These are phyloP conservation scores for Wickerhamomyces kurtzmanii DNA, from an alignment of 805 yeast genomes.

Conservation along the genomic window DNA sequence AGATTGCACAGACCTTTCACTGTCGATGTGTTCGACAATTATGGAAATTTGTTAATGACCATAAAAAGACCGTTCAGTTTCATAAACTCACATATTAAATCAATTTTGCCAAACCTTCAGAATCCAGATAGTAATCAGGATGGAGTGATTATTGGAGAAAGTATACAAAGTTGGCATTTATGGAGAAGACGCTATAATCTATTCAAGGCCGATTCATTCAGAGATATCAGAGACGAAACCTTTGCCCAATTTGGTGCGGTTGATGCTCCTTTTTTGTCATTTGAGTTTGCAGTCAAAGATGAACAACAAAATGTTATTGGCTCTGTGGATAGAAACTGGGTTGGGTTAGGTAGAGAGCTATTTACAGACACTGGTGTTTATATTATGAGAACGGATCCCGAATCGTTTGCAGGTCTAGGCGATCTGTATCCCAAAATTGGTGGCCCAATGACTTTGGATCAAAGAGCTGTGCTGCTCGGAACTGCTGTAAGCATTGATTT, in stretches of 20 bases:
- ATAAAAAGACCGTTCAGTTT: constrained; percentile 79
- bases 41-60: constrained; percentile 50
- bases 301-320: constrained; percentile 52
- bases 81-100: constrained; percentile 81
- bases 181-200: constrained; percentile 88
- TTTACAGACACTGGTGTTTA: constrained; percentile 95
- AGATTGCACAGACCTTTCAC: constrained; percentile 80
- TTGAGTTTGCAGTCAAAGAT: constrained; percentile 72
- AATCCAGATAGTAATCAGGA: constrained; percentile 29
- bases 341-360: constrained; percentile 85
- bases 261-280: constrained; percentile 80
- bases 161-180: constrained; percentile 88
- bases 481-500: constrained; percentile 90
- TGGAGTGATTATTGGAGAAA: constrained; percentile 62
- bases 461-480: constrained; percentile 78
- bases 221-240: constrained; percentile 22
- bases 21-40: constrained; percentile 59
- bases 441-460: constrained; percentile 54
- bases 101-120: constrained; percentile 46
- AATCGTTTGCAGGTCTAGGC: constrained; percentile 50
- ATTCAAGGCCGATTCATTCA: constrained; percentile 36
- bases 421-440: constrained; percentile 39
- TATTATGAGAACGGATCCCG: constrained; percentile 73
- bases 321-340: constrained; percentile 88
- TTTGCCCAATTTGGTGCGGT: constrained; percentile 78